Evolutionary conservation across 1,284 basidiomycete species (phyloP), one percentile per base, ranked within the genome.

Genomic region (Cutaneotrichosporon cavernicola): DNA sequence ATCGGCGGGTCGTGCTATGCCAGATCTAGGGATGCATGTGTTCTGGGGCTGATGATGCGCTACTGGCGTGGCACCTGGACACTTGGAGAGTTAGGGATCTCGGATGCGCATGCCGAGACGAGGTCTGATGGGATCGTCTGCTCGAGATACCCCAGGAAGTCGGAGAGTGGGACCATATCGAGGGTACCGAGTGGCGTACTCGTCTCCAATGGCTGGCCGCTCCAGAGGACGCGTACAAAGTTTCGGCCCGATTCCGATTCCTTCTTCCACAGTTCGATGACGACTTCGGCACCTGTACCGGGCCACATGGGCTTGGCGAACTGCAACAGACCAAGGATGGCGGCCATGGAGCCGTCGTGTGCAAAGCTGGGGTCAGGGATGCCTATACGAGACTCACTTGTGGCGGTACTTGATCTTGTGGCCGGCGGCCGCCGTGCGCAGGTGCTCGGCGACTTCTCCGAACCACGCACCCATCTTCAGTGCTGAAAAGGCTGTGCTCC

Each of bases 261-360:
- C 11, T 50, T 59, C 18, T 43, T 59, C 66, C 70, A 77, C 14
- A 77, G 65, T 66, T 78, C 76, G 60, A 76, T 75, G n/a, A 77
- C 73, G 38, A 74, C 50, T 62, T 78, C 75, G n/a, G 73, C 65
- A 11, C 74, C 76, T 73, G 77, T 77, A 13, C 75, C 75, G 2
- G 76, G 75, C 74, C 76, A 77, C 4, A 73, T 63, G 16, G 71
- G 72, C 61, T 74, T 60, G n/a, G 69, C 69, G 30, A 69, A 64
- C 65, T 78, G 76, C 7, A 78, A 67, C 2, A 75, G 14, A 9
- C 75, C 76, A 10, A 77, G 70, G 18, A 74, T 64, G 34, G 74
- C 68, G 2, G 74, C 65, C n/a, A 78, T 55, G 1, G 72, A 73
- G 13, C 75, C 76, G 57, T 78, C 76, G 60, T 78, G 76, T 2